Evolutionary conservation across 2,329 filamentous ascomycete species (phyloP).

Genomic region (Pleomassaria siparia): DNA sequence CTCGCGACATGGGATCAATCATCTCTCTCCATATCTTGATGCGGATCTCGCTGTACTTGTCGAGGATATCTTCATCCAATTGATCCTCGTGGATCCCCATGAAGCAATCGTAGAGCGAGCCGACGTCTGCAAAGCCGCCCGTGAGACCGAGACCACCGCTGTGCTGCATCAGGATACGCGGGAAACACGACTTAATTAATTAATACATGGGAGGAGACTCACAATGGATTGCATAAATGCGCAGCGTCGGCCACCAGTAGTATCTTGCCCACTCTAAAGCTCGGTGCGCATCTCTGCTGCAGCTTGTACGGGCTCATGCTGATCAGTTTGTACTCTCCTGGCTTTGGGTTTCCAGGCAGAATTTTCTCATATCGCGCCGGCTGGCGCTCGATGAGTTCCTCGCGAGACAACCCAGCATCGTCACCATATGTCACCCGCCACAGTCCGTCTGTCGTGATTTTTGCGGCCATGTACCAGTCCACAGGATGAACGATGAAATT

Average conservation of each 20-base stretch:
- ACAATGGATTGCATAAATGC: conserved; percentile 58
- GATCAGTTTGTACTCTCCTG: conserved; percentile 58
- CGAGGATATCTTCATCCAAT: conserved; percentile 38
- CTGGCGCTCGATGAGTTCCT: conserved; percentile 57
- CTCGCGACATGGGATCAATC: conserved; percentile 41
- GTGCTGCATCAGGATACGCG: not conserved
- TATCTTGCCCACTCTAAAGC: conserved; percentile 60
- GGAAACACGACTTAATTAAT: too few species aligned
- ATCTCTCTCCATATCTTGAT: conserved; percentile 39
- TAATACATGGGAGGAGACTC: conserved; percentile 2
- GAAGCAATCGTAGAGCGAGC: conserved; percentile 63
- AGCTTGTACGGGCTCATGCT: conserved; percentile 63
- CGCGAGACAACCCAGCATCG: conserved; percentile 52
- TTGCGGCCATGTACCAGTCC: conserved; percentile 64
- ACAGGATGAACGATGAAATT: conserved; percentile 65
- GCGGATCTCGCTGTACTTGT: conserved; percentile 37
- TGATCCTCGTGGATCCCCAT: conserved; percentile 36
- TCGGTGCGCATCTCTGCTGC: conserved; percentile 61
- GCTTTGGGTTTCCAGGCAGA: conserved; percentile 61
- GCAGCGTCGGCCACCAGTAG: conserved; percentile 63
- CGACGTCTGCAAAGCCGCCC: conserved; percentile 65
- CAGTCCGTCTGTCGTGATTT: conserved; percentile 59
- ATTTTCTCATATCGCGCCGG: conserved; percentile 59
- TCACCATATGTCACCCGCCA: conserved; percentile 68
- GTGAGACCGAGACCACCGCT: conserved; percentile 64